Evolutionary conservation across 2,329 filamentous ascomycete genomes (phyloP).

Genomic region (Fusarium dlaminii): DNA sequence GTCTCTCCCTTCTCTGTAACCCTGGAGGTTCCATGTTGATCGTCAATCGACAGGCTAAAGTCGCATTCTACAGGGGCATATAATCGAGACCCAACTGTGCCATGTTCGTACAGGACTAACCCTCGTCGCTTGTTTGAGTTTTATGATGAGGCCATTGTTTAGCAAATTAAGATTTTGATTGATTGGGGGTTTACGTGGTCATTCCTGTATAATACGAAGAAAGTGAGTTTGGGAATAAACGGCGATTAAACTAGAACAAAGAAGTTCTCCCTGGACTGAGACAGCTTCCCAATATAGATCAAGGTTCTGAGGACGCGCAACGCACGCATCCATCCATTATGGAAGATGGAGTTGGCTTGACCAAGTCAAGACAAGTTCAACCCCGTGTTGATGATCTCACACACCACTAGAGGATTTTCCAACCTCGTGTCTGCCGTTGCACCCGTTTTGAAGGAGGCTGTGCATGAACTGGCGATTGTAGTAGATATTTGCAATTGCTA

Average conservation of each 20-base stretch:
- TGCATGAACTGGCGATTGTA: neutral
- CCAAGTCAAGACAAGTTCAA: conserved; percentile 7
- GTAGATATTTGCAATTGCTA: neutral
- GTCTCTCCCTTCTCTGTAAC: neutral
- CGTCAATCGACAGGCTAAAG: conserved; percentile 29
- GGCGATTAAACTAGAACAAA: conserved; percentile 1
- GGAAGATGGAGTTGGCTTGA: neutral
- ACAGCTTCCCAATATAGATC: conserved; percentile 31
- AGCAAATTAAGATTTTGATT: neutral
- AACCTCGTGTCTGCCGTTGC: conserved; percentile 33
- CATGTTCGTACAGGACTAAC: conserved; percentile 2
- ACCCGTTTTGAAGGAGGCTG: conserved; percentile 23
- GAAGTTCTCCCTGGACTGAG: neutral
- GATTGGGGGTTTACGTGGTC: conserved; percentile 1
- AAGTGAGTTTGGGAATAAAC: neutral
- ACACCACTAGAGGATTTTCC: conserved; percentile 24
- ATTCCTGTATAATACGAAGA: neutral
- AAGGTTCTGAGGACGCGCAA: conserved; percentile 21
- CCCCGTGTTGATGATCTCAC: conserved; percentile 25
- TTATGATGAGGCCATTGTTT: conserved; percentile 14
- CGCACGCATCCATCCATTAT: conserved; percentile 27
- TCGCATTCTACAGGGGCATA: neutral
- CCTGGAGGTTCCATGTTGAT: conserved; percentile 8
- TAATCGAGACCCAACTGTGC: conserved; percentile 15
- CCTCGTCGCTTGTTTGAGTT: conserved; percentile 15